Base-by-base conservation (phyloP, 331 rosid species). In the Pyracantha coccinea region DNA sequence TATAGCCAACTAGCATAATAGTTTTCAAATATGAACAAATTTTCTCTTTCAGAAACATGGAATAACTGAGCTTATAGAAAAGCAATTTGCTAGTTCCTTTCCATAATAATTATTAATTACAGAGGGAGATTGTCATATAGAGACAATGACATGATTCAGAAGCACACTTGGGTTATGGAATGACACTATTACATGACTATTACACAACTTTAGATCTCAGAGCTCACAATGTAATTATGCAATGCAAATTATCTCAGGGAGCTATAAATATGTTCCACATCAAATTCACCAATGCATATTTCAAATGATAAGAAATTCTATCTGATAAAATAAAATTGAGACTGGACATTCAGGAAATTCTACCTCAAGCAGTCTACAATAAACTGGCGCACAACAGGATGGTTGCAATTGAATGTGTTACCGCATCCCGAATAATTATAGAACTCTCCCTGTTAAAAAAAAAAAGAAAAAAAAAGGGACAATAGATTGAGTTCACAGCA, bases 381-480 rank as follows among this genome's bases (percentile, higher is more conserved):
- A 81, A 94, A 88, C 64, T 86, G 89, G 25, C 99, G 91, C 27
- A 92, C 99, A 76, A 92, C 72, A 54, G 99, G 97, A 85, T 94
- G 96, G 86, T 90, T 94, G 92, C 97, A 90, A 79, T 92, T 94
- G 81, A 94, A 90, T 58, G 99, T 94, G 91, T 94, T 92, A 60
- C 97, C 97, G 50, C 99, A 94, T 81, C 99, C 99, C 23, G 99
- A 94, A 77, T 94, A 94, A 80, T 94, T 94, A 86, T 94, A 94
- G 83, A 90, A 94, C 80, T 94, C 92, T 81, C 99, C 99, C 99
- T 92, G 86, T 55, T 73, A 73, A 68, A 45, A 27, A 6, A 9
- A 33, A 47, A 73, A 68, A 45, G 17, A 6, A 9, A 33, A 47
- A 31, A 3, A 19, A 9, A 6, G 41, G n/a, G n/a, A 47, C n/a